A percentile compares a stretch with the other conserved stretches of the same genome.
Conservation (phyloP, 1,284 basidiomycete genomes). For the Moniliella sp. region DNA sequence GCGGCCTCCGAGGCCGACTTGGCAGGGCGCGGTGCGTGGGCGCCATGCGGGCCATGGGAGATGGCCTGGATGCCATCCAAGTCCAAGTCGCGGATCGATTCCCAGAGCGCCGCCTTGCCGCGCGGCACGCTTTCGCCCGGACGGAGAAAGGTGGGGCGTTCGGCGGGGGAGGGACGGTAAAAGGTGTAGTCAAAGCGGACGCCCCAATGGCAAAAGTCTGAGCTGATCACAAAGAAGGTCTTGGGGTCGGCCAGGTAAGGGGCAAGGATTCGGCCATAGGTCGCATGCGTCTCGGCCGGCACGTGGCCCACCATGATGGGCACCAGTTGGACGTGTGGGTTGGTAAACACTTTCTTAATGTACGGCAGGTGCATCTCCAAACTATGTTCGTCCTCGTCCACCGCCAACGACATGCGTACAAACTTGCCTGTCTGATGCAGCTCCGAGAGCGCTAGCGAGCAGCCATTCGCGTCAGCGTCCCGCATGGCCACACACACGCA, state of each 20-base stretch:
- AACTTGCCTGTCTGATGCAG: slow-evolving; percentile 53
- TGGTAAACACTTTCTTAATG: slow-evolving; percentile 60
- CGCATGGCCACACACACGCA: too few relatives aligned
- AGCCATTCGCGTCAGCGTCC: too few relatives aligned
- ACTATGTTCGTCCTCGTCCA: slow-evolving; percentile 85
- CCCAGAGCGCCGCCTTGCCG: slow-evolving; percentile 30
- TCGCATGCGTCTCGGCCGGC: slow-evolving; percentile 42
- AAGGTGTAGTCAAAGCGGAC: slow-evolving; percentile 68
- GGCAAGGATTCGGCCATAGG: slow-evolving; percentile 52
- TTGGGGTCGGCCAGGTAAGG: slow-evolving; percentile 56
- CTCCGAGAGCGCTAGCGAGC: too few relatives aligned
- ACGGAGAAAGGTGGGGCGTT: too few relatives aligned
- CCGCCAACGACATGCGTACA: slow-evolving; percentile 44
- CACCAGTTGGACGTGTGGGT: slow-evolving; percentile 55
- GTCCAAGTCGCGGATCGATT: slow-evolving; percentile 55
- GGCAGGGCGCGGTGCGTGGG: too few relatives aligned
- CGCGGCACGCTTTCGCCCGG: too few relatives aligned
- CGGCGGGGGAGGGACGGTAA: slow-evolving; percentile 52
- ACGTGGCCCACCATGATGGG: slow-evolving; percentile 77
- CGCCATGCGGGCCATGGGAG: slow-evolving; percentile 37
- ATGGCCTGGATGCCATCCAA: slow-evolving; percentile 55
- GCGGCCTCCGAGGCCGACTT: slow-evolving; percentile 13
- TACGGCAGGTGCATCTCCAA: slow-evolving; percentile 96
- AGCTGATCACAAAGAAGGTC: slow-evolving; percentile 73
- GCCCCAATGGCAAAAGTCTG: slow-evolving; percentile 97